A percentile compares a stretch with the other conserved stretches of the same genome.
Evolutionary conservation across 208 protist genomes (phyloP).

Genomic region (Leishmania lainsoni): DNA sequence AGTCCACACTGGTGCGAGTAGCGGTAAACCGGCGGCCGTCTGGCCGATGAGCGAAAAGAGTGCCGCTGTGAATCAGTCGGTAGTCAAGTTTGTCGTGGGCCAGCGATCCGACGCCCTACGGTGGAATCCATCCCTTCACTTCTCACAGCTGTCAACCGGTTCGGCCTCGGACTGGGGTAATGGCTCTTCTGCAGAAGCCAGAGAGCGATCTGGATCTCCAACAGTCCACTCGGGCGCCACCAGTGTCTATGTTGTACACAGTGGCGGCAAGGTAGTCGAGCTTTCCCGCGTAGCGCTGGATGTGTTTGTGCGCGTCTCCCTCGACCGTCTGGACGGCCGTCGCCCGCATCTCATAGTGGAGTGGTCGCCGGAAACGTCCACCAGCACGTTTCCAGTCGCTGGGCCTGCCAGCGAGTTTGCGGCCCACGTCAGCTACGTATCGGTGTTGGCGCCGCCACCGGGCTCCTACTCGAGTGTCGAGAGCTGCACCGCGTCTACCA

Average conservation of each 20-base stretch:
- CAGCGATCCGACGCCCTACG: slow-evolving; percentile 15
- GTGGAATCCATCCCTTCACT: slow-evolving; percentile 37
- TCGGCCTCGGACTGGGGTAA: neutral
- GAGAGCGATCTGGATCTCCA: neutral
- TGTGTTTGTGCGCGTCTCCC: slow-evolving; percentile 48
- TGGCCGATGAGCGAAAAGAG: neutral
- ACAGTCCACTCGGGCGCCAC: slow-evolving; percentile 21
- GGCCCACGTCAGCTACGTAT: slow-evolving; percentile 45
- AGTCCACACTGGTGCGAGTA: neutral
- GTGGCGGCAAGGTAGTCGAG: slow-evolving; percentile 63
- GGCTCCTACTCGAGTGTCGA: slow-evolving; percentile 47
- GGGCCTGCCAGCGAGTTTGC: slow-evolving; percentile 63
- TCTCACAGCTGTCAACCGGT: neutral
- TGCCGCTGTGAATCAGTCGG: slow-evolving; percentile 31
- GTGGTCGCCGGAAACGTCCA: slow-evolving; percentile 54
- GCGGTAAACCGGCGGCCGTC: neutral
- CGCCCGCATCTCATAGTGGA: slow-evolving; percentile 64
- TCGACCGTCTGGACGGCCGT: slow-evolving; percentile 50
- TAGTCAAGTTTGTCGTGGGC: slow-evolving; percentile 66
- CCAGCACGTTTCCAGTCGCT: slow-evolving; percentile 58
- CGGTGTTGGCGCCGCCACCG: slow-evolving; percentile 27
- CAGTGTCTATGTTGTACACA: slow-evolving; percentile 68
- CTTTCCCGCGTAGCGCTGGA: slow-evolving; percentile 58
- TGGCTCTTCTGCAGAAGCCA: neutral
- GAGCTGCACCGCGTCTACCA: slow-evolving; percentile 23